A percentile compares a stretch with the other conserved stretches of the same genome.
Conservation (phyloP, 2,329 filamentous ascomycete species). For the Curvularia sp. region DNA sequence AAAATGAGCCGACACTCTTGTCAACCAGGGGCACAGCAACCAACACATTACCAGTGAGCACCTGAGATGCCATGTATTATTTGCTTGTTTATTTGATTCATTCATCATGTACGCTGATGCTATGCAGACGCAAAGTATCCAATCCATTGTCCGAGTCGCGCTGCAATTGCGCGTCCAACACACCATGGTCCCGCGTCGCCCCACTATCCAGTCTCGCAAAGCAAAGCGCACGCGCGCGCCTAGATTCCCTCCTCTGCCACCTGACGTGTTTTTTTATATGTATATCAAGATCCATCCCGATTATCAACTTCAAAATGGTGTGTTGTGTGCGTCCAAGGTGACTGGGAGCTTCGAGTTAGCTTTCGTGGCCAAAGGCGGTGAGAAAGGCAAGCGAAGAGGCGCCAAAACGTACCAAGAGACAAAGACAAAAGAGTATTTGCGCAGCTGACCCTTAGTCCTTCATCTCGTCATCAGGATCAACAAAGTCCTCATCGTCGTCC, state of each 20-base stretch:
- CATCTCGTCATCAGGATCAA: constrained; percentile 74
- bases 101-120: constrained; percentile 12
- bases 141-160: constrained; percentile 18
- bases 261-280: constrained; percentile 33
- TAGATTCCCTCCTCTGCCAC: constrained; percentile 36
- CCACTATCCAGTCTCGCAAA: constrained; percentile 23
- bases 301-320: constrained; percentile 23
- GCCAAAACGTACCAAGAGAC: constrained; percentile 21
- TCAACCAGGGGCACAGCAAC: not conserved
- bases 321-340: constrained; percentile 32
- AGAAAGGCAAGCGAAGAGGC: not conserved
- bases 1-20: no score
- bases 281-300: constrained; percentile 24
- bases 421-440: constrained; percentile 10
- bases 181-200: not conserved
- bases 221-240: constrained; percentile 27
- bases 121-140: constrained; percentile 24
- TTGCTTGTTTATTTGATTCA: not conserved
- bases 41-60: not conserved
- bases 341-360: constrained; percentile 14
- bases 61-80: not conserved
- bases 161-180: constrained; percentile 20
- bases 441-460: constrained; percentile 57
- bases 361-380: constrained; percentile 12
- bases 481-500: constrained; percentile 75